Evolutionary conservation across 2,329 filamentous ascomycete species (phyloP).

Genomic region (Penicillium frequentans): DNA sequence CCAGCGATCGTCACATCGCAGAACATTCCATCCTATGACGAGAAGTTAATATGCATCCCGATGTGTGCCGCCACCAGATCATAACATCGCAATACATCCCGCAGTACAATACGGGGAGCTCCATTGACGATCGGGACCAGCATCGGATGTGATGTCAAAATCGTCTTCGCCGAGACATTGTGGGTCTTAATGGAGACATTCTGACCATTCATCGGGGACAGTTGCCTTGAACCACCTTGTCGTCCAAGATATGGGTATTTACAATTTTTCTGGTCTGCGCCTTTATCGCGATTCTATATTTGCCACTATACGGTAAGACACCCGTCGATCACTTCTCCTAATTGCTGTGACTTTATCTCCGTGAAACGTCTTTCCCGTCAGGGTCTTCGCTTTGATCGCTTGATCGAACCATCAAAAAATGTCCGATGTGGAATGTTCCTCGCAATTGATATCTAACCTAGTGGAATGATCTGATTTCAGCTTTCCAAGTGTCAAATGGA

Average conservation of each 20-base stretch:
- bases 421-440: background rate
- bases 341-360: constrained; percentile 3
- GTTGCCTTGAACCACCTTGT: constrained; percentile 3
- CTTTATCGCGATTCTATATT: background rate
- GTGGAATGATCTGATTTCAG: background rate
- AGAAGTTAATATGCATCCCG: background rate
- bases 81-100: background rate
- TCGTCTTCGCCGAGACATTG: constrained; percentile 9
- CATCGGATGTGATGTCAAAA: constrained; percentile 11
- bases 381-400: constrained; percentile 2
- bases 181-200: constrained; percentile 6
- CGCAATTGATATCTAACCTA: background rate
- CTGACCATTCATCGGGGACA: background rate
- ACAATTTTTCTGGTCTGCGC: background rate
- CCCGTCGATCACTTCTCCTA: constrained; percentile 13
- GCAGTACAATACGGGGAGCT: background rate
- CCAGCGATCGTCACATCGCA: background rate
- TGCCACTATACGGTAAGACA: background rate
- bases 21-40: background rate
- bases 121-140: background rate
- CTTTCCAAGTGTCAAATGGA: background rate
- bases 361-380: constrained; percentile 16
- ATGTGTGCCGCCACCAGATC: background rate
- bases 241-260: background rate
- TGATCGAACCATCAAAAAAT: background rate